Evolutionary conservation across 2,329 filamentous ascomycete species (phyloP), one percentile per base, ranked within the genome.

Genomic region (Nigrospora sphaerica): DNA sequence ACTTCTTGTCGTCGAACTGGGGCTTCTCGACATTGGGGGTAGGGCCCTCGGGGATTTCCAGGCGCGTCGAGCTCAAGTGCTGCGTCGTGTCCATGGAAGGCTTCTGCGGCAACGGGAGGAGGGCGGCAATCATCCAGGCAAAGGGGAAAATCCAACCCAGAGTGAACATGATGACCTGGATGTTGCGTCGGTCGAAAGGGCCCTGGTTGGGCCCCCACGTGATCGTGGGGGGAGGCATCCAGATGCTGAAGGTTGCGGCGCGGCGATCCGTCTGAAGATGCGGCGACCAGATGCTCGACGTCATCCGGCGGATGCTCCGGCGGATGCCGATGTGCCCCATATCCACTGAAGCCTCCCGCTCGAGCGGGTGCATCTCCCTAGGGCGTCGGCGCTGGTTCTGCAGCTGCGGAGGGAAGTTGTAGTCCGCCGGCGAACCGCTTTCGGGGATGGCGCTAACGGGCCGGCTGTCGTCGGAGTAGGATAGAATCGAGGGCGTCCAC

Each of bases 111-210:
- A 95, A 66, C 1, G 87, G 86, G 12, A 93, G 70, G 45, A 91
- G 74, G 1, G 88, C 79, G 2, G 84, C 89, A 52, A 89, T 72
- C 69, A 92, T 86, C 88, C 88, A 95, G 46, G 84, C 85, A 50
- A 89, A 75, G 6, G 88, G 89, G 58, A 89, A 80, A 40, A 92
- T 69, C 58, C 95, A 95, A 19, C 89, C 89, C 40, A 85, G 37
- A 46, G 83, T 80, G 65, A 95, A 95, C 42, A 88, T 70, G 44
- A 85, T 70, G 31, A 92, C 76, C 63, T 95, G 89, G 40, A 81
- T 68, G 58, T 91, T 91, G 50, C 86, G 78, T 52, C 78, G 77
- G 43, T 82, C 83, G 52, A 85, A 73, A 4, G 80, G 59, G 14
- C 77, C 74, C 33, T 77, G 78, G 35, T 81, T 79, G 3, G 77